phyloP scores from a whole-genome alignment of 192 early-diverging fungal species.

The Piromyces finnis region DNA sequence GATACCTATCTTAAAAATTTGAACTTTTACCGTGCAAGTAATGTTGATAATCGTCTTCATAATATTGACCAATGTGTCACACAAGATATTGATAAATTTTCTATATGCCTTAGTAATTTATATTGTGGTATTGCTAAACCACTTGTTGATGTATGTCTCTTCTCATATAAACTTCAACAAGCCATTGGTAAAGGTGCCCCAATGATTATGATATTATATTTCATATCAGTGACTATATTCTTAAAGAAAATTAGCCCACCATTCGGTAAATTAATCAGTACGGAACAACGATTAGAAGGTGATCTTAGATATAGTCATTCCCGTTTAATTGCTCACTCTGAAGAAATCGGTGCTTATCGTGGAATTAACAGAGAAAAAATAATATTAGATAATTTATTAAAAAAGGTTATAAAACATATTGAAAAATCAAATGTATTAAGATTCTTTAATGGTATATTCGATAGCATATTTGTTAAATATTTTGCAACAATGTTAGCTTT shows the following conservation, averaged over 20 bases:
- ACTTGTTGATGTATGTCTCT: constrained; percentile 53
- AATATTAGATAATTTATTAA: not conserved
- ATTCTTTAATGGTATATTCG: constrained; percentile 42
- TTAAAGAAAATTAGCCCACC: constrained; percentile 77
- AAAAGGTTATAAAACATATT: not conserved
- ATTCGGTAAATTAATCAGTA: constrained; percentile 87
- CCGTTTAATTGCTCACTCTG: constrained; percentile 31
- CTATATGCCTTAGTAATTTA: constrained; percentile 61
- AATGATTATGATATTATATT: constrained; percentile 77
- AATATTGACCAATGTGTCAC: constrained; percentile 72
- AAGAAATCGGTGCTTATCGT: not conserved
- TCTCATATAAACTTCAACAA: constrained; percentile 62
- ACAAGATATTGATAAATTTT: constrained; percentile 83
- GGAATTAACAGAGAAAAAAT: not conserved
- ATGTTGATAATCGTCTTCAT: constrained; percentile 78
- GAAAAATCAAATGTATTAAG: not conserved
- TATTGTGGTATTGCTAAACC: constrained; percentile 95
- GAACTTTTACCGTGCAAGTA: constrained; percentile 8
- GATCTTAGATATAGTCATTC: constrained; percentile 91
- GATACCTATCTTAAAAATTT: not conserved
- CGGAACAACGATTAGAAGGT: constrained; percentile 76
- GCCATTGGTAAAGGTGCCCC: constrained; percentile 51
- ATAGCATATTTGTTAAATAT: constrained; percentile 45
- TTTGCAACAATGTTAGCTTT: constrained; percentile 47
- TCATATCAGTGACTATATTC: constrained; percentile 59